These are phyloP conservation scores for Porcisia deanei DNA, from an alignment of 208 protist genomes.

Conservation along the genomic window DNA sequence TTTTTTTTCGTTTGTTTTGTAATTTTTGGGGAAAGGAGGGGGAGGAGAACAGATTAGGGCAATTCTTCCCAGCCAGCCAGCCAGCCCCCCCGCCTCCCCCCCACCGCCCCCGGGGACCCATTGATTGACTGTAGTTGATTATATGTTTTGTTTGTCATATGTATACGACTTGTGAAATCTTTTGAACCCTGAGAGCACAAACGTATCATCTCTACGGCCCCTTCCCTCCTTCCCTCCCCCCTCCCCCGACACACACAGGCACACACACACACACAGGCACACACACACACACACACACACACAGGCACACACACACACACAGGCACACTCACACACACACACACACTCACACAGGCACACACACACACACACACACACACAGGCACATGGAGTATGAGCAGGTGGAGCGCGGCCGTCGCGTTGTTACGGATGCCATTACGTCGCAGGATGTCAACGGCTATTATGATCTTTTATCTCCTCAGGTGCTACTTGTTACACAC, in stretches of 20 bases:
- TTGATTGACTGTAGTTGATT: too few species aligned
- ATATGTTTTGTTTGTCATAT: too few species aligned
- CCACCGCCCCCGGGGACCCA: too few species aligned
- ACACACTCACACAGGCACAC: not conserved
- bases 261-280: too few species aligned
- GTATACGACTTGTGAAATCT: too few species aligned
- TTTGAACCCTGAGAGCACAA: too few species aligned
- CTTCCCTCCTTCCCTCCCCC: not conserved
- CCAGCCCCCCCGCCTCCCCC: too few species aligned
- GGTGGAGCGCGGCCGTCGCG: conserved; percentile 62
- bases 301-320: conserved; percentile 11
- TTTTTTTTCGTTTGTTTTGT: too few species aligned
- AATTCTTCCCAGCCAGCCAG: too few species aligned
- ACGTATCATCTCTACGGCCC: too few species aligned
- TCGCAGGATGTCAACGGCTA: conserved; percentile 69
- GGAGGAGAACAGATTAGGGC: too few species aligned
- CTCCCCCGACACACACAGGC: not conserved
- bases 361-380: conserved; percentile 13
- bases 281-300: conserved; percentile 14
- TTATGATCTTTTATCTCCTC: conserved; percentile 63
- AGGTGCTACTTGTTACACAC: conserved; percentile 70
- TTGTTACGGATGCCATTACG: conserved; percentile 48
- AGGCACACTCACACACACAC: conserved; percentile 20
- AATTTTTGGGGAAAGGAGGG: too few species aligned
- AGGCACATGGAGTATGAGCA: conserved; percentile 84